Evolutionary conservation across 139 green algal genomes (phyloP).

Genomic region (Mychonastes homosphaera): DNA sequence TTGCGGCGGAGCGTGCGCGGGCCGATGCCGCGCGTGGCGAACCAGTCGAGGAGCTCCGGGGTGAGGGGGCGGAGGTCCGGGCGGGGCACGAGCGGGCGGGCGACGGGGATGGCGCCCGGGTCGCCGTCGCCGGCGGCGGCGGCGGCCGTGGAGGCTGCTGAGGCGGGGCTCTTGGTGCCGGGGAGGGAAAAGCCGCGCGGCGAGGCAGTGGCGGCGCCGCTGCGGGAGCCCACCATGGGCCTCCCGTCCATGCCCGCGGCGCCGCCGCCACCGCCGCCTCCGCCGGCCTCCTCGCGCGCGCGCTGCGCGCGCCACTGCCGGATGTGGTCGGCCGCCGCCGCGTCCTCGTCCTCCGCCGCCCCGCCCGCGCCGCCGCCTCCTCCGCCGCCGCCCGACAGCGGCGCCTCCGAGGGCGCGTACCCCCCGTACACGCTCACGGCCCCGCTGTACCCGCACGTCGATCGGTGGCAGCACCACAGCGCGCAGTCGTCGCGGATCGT

Average conservation of each 20-base stretch:
- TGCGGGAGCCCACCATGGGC: background rate
- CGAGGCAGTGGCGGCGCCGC: background rate
- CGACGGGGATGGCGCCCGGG: background rate
- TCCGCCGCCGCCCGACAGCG: background rate
- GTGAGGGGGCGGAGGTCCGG: slow-evolving; percentile 4
- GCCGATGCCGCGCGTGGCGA: slow-evolving; percentile 43
- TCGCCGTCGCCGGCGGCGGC: background rate
- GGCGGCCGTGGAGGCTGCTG: background rate
- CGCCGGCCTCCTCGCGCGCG: background rate
- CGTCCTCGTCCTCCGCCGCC: no score
- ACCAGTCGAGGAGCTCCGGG: slow-evolving; percentile 33
- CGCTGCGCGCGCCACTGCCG: background rate
- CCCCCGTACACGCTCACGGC: slow-evolving; percentile 6
- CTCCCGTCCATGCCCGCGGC: background rate
- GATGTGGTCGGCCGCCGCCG: no score
- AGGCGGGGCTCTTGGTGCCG: background rate
- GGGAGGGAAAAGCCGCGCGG: background rate
- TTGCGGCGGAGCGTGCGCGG: slow-evolving; percentile 41
- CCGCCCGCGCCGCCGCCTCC: background rate
- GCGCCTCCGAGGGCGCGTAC: background rate
- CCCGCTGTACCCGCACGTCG: slow-evolving; percentile 46
- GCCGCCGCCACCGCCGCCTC: background rate
- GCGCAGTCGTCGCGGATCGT: slow-evolving; percentile 1
- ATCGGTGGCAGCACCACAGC: slow-evolving; percentile 49
- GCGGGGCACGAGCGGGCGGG: background rate